These are phyloP conservation scores for Candida berthetii DNA, from an alignment of 805 yeast genomes.

Conservation along the genomic window DNA sequence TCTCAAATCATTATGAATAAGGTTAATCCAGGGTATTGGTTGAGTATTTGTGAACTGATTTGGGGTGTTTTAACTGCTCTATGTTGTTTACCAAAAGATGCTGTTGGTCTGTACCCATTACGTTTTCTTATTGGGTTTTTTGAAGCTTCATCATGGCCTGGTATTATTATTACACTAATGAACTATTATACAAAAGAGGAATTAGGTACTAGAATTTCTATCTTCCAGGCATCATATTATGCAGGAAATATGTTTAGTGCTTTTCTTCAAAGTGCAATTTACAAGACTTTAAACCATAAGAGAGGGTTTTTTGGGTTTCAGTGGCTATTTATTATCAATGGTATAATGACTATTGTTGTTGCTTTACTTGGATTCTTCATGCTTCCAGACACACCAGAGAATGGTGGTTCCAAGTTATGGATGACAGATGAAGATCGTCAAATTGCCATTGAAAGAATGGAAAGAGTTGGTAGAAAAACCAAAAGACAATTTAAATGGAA, in stretches of 20 bases:
- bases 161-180: conserved; percentile 27
- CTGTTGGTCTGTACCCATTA: conserved; percentile 48
- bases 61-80: conserved; percentile 68
- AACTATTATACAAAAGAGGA: conserved; percentile 30
- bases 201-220: conserved; percentile 24
- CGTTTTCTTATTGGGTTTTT: conserved; percentile 64
- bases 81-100: conserved; percentile 37
- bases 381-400: conserved; percentile 31
- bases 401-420: conserved; percentile 21
- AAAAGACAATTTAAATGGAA: conserved; percentile 4
- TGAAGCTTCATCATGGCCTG: conserved; percentile 57
- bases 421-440: conserved; percentile 23
- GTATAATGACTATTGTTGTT: conserved; percentile 35
- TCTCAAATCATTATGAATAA: conserved; percentile 55
- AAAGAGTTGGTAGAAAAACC: conserved; percentile 9
- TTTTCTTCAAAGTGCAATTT: conserved; percentile 32
- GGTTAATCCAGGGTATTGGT: conserved; percentile 31
- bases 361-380: conserved; percentile 29
- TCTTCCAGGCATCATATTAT: conserved; percentile 10
- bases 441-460: conserved; percentile 19
- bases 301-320: neutral
- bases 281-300: conserved; percentile 1
- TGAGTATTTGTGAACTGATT: conserved; percentile 41
- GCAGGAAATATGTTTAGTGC: conserved; percentile 22
- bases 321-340: conserved; percentile 11